Base-by-base conservation (phyloP, 75 land plant species). In the Adiantum capillusveneris region DNA sequence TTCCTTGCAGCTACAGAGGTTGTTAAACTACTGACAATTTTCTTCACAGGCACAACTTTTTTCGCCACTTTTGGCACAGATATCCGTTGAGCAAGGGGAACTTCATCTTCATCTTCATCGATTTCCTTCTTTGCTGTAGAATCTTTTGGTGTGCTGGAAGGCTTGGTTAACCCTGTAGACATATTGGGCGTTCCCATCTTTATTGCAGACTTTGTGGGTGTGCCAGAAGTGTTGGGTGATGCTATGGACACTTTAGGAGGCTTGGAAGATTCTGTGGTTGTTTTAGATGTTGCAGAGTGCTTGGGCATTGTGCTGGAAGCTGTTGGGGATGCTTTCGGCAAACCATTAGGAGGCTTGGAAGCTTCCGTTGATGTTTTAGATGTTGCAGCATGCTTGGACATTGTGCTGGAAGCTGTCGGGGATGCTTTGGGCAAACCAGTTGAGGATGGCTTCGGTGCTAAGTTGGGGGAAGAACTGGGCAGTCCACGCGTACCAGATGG, bases 71-170 rank as follows among this genome's bases (percentile, higher is more conserved):
- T 57, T 45, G 21, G 64, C 25, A 18, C 21, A 39, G 80, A 76
- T 53, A 71, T 70, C 25, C 87, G 71, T 54, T 86, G 80, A 0
- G 75, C 59, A 67, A 86, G 76, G 18, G 96, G 90, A 54, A 81
- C 49, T 37, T 84, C 68, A 50, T 90, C 96, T 20, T 79, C 79
- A 58, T 83, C 84, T 14, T 63, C 72, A 27, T 64, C 72, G 20
- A 24, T 11, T 14, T 59, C 31, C 19, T 2, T 5, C 26, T 29
- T 26, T 6, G 7, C 11, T n/a, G n/a, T n/a, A 29, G 26, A 21
- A 26, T 22, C 14, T 2, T 2, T 25, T 5, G 58, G 19, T 18
- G 58, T 22, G 31, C 27, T 26, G 21, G 26, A 26, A 56, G 58
- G 7, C 27, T n/a, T 56, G 18, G 7, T 3, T 21, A 5, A 7